Conservation (phyloP, 2,329 filamentous ascomycete genomes). For the Stagonosporopsis cucurbitacearum region DNA sequence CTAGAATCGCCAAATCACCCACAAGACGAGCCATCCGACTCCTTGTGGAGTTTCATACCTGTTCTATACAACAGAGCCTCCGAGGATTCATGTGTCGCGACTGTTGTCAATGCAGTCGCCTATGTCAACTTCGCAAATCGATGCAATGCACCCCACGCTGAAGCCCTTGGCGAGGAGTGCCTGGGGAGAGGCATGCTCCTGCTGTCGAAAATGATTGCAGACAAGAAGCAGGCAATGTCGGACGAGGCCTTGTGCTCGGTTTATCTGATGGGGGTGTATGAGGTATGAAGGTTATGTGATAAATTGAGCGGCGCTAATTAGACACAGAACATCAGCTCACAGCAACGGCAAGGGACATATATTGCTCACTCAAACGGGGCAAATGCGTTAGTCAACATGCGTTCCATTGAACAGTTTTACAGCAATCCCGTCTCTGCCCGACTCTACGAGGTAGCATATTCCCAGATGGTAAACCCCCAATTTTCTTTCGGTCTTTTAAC, state of each 20-base stretch:
- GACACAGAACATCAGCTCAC: conserved; percentile 32
- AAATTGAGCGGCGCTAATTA: not conserved
- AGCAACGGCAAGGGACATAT: conserved; percentile 29
- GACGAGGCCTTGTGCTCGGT: conserved; percentile 37
- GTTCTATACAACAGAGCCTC: conserved; percentile 29
- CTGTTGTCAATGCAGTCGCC: conserved; percentile 33
- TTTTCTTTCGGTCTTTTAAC: not conserved
- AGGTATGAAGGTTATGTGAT: conserved; percentile 19
- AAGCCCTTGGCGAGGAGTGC: conserved; percentile 30
- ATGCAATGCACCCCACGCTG: conserved; percentile 33
- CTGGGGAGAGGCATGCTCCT: conserved; percentile 31
- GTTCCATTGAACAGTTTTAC: conserved; percentile 33
- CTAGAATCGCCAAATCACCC: conserved; percentile 25
- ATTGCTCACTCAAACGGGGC: conserved; percentile 39
- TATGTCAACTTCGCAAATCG: conserved; percentile 40
- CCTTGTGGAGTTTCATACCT: conserved; percentile 38
- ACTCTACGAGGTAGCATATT: conserved; percentile 37
- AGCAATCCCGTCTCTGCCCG: conserved; percentile 33
- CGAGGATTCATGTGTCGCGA: conserved; percentile 32
- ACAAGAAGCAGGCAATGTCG: conserved; percentile 28
- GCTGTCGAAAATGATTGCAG: conserved; percentile 32
- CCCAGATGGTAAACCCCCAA: conserved; percentile 32
- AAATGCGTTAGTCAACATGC: conserved; percentile 36
- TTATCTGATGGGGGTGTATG: conserved; percentile 40
- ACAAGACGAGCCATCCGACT: conserved; percentile 28